phyloP scores from a whole-genome alignment of 768 basidiomycete genomes.

The Auricularia cornea region DNA sequence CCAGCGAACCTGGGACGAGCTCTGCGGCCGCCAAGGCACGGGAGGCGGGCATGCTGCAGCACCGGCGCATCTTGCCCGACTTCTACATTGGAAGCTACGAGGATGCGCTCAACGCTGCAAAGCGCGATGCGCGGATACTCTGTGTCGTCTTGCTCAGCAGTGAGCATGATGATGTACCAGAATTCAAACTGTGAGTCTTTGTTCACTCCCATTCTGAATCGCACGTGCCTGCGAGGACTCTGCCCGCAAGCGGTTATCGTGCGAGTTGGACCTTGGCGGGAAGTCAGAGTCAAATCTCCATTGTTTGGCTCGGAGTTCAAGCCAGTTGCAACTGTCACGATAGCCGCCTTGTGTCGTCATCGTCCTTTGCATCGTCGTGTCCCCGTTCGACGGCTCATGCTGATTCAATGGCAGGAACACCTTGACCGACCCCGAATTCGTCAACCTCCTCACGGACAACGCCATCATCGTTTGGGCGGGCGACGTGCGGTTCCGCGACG shows the following conservation, averaged over 20 bases:
- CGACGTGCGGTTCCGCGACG: slow-evolving; percentile 74
- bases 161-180: slow-evolving; percentile 83
- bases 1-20: slow-evolving; percentile 15
- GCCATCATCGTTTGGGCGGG: slow-evolving; percentile 86
- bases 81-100: slow-evolving; percentile 81
- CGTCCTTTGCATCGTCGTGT: too few species aligned
- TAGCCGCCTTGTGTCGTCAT: too few species aligned
- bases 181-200: slow-evolving; percentile 55
- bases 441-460: slow-evolving; percentile 62
- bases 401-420: too few species aligned
- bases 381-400: too few species aligned
- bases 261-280: too few species aligned
- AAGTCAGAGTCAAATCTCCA: too few species aligned
- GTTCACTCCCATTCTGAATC: too few species aligned
- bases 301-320: too few species aligned
- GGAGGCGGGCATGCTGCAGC: slow-evolving; percentile 30
- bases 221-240: too few species aligned
- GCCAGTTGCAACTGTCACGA: too few species aligned
- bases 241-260: too few species aligned
- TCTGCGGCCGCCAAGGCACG: slow-evolving; percentile 17
- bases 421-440: slow-evolving; percentile 63
- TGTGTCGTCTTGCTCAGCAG: slow-evolving; percentile 79
- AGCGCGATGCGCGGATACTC: slow-evolving; percentile 63
- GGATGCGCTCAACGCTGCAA: slow-evolving; percentile 58
- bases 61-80: slow-evolving; percentile 50